These are phyloP conservation scores for Purshia tridentata DNA, from an alignment of 306 rosid genomes.

Conservation along the genomic window DNA sequence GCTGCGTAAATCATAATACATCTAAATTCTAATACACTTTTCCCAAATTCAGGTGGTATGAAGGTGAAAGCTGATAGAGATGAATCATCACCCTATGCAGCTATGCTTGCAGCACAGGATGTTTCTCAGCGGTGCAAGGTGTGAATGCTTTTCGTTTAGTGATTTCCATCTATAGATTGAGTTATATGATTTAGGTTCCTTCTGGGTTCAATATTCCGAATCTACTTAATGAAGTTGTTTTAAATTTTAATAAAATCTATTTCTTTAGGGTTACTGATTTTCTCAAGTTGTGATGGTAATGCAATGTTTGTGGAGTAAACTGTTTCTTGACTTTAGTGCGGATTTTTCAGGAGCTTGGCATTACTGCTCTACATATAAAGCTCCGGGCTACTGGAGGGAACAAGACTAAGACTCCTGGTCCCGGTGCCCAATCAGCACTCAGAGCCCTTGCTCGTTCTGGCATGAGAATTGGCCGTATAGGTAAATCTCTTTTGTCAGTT, in stretches of 20 bases:
- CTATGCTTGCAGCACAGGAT: slow-evolving; percentile 96
- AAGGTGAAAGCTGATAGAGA: slow-evolving; percentile 93
- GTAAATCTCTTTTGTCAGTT: slow-evolving; percentile 12
- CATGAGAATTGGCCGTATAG: slow-evolving; percentile 59
- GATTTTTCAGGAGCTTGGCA: slow-evolving; percentile 44
- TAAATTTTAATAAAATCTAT: not conserved
- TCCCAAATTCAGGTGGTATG: slow-evolving; percentile 64
- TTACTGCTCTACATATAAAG: slow-evolving; percentile 58
- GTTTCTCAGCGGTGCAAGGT: slow-evolving; percentile 89
- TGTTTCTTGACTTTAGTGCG: not conserved
- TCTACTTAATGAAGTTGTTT: not conserved
- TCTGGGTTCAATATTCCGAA: not conserved
- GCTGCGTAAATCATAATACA: not conserved
- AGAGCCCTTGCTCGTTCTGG: slow-evolving; percentile 66
- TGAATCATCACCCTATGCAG: slow-evolving; percentile 90
- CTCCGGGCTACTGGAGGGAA: slow-evolving; percentile 62
- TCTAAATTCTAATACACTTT: not conserved
- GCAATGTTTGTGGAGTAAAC: not conserved
- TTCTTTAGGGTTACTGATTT: not conserved
- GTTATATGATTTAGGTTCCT: not conserved
- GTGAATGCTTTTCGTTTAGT: not conserved
- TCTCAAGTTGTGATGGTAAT: not conserved
- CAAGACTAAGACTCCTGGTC: slow-evolving; percentile 60
- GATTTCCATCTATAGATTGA: not conserved
- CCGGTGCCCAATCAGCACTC: slow-evolving; percentile 57